phyloP scores from a whole-genome alignment of 23 red algal genomes.

The Chondrus crispus region DNA sequence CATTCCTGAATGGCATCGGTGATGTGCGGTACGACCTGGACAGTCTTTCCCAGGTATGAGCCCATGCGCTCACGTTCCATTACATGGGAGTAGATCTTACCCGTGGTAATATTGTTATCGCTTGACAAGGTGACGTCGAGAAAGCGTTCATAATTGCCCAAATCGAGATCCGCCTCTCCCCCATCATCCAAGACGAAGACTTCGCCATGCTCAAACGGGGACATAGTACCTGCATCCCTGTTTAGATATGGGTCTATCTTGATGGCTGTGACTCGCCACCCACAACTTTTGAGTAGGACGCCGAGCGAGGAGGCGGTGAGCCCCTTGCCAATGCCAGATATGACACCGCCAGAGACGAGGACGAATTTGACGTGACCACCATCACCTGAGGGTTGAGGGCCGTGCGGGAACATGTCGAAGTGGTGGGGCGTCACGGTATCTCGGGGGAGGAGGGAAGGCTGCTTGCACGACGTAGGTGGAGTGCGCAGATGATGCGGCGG shows the following conservation, averaged over 20 bases:
- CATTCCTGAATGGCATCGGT: conserved; percentile 92
- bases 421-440: no score
- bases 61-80: conserved; percentile 83
- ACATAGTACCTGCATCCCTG: conserved; percentile 97
- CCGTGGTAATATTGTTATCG: conserved; percentile 96
- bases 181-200: conserved; percentile 98
- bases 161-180: conserved; percentile 92
- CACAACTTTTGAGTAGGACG: conserved; percentile 95
- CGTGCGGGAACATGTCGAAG: background rate
- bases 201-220: conserved; percentile 98
- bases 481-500: no score
- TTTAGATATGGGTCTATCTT: conserved; percentile 99
- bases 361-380: conserved; percentile 65
- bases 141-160: conserved; percentile 99
- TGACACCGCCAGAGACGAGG: conserved; percentile 88
- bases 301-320: conserved; percentile 96
- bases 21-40: conserved; percentile 97
- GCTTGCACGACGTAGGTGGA: no score
- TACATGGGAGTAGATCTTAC: conserved; percentile 90
- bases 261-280: conserved; percentile 93
- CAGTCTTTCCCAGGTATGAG: conserved; percentile 90
- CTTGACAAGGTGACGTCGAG: conserved; percentile 78
- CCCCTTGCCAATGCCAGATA: conserved; percentile 98
- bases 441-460: no score
- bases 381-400: background rate